Evolutionary conservation across 2,329 filamentous ascomycete species (phyloP).

Genomic region (Pseudogymnoascus sp.): DNA sequence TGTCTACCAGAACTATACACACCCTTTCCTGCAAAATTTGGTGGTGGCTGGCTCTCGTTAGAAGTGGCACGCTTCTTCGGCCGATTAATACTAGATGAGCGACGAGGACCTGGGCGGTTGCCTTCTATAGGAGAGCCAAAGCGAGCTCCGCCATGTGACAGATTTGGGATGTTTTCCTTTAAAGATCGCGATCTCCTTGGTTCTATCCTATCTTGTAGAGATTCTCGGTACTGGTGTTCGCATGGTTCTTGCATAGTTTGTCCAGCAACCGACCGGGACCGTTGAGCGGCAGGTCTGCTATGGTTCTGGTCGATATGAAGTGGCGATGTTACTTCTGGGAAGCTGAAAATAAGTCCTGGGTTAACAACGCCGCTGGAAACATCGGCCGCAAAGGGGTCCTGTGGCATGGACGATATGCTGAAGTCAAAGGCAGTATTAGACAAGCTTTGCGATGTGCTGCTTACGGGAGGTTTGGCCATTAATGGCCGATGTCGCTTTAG

Average conservation of each 20-base stretch:
- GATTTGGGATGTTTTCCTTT: constrained; percentile 17
- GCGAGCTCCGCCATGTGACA: constrained; percentile 24
- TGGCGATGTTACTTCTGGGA: constrained; percentile 28
- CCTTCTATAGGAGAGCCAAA: constrained; percentile 26
- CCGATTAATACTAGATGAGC: constrained; percentile 26
- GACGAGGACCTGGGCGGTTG: constrained; percentile 22
- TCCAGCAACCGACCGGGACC: constrained; percentile 23
- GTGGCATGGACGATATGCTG: constrained; percentile 32
- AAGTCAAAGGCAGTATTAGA: constrained; percentile 35
- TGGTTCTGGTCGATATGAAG: neutral
- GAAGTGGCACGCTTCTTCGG: constrained; percentile 11
- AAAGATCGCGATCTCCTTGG: constrained; percentile 17
- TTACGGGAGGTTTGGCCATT: constrained; percentile 7
- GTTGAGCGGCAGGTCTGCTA: constrained; percentile 16
- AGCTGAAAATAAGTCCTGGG: constrained; percentile 49
- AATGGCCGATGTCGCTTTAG: constrained; percentile 2
- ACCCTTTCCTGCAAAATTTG: constrained; percentile 10
- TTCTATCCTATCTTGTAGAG: constrained; percentile 26
- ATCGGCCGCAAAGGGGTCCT: constrained; percentile 44
- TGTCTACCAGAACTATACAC: constrained; percentile 21
- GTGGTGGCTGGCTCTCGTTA: neutral
- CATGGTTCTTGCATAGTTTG: constrained; percentile 25
- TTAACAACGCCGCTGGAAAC: constrained; percentile 44
- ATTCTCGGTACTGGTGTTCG: constrained; percentile 27
- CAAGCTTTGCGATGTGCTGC: constrained; percentile 31